These are phyloP conservation scores for Deinandra increscens DNA, from an alignment of 129 eudicot genomes.

Conservation along the genomic window DNA sequence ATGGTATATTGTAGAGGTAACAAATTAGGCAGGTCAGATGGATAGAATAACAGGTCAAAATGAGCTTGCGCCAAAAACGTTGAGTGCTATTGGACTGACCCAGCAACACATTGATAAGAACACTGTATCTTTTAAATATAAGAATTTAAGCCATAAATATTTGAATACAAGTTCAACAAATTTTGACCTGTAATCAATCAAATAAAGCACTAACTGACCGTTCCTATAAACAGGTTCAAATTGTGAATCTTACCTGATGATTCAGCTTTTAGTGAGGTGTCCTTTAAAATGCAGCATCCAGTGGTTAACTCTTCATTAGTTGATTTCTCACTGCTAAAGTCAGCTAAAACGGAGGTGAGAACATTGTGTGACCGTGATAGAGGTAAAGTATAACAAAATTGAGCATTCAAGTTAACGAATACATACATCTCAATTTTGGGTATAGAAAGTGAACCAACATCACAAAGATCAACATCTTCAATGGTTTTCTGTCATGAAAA, in stretches of 20 bases:
- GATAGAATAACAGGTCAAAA: neutral
- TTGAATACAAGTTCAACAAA: neutral
- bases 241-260: constrained; percentile 24
- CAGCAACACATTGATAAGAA: neutral
- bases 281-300: constrained; percentile 22
- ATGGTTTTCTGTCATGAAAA: constrained; percentile 31
- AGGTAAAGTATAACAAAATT: neutral
- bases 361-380: constrained; percentile 11
- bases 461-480: constrained; percentile 28
- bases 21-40: neutral
- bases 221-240: neutral
- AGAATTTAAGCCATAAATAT: neutral
- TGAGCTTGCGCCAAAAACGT: neutral
- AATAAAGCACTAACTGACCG: neutral
- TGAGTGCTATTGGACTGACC: neutral
- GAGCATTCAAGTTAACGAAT: constrained; percentile 11
- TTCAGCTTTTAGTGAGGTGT: constrained; percentile 16
- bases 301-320: constrained; percentile 14
- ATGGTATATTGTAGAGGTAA: neutral
- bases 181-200: neutral
- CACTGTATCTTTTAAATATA: neutral
- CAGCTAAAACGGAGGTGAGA: constrained; percentile 22
- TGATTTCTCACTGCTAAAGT: constrained; percentile 25
- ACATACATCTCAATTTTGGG: constrained; percentile 43
- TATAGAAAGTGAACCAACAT: constrained; percentile 23